These are phyloP conservation scores for Veloboletus limbatus DNA, from an alignment of 1,284 basidiomycete species.

Conservation along the genomic window DNA sequence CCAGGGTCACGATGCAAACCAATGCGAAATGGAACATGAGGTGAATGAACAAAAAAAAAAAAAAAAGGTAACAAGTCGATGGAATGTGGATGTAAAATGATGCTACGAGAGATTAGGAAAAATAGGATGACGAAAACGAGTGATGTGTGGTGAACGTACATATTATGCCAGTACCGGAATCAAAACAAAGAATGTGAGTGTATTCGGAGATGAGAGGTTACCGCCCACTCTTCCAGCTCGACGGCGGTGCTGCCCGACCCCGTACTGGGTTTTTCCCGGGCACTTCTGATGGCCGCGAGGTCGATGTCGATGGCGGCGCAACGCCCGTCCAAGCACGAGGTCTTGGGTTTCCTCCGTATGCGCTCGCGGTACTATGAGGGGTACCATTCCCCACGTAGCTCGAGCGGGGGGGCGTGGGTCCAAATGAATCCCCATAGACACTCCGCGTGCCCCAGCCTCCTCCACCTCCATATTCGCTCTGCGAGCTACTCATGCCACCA, in stretches of 20 bases:
- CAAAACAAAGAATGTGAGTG: too few relatives aligned
- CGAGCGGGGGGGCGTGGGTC: too few relatives aligned
- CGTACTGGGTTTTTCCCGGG: slow-evolving; percentile 16
- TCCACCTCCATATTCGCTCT: slow-evolving; percentile 49
- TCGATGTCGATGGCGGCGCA: slow-evolving; percentile 14
- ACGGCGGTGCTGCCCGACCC: slow-evolving; percentile 23
- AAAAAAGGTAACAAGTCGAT: slow-evolving; percentile 1
- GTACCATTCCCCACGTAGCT: slow-evolving; percentile 1
- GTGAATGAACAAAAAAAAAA: too few relatives aligned
- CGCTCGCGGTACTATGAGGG: slow-evolving; percentile 15
- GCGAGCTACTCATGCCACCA: slow-evolving; percentile 44
- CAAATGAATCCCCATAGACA: slow-evolving; percentile 63
- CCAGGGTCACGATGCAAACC: slow-evolving; percentile 4
- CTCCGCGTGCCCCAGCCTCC: slow-evolving; percentile 61
- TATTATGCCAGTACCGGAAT: too few relatives aligned
- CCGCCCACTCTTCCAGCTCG: slow-evolving; percentile 33
- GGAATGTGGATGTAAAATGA: slow-evolving; percentile 1
- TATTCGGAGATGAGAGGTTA: slow-evolving; percentile 11
- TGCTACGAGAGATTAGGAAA: slow-evolving; percentile 10
- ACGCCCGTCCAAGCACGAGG: slow-evolving; percentile 29
- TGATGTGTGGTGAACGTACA: slow-evolving; percentile 4
- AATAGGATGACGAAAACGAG: too few relatives aligned
- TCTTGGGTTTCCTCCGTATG: slow-evolving; percentile 22
- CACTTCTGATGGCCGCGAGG: slow-evolving; percentile 9
- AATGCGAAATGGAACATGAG: too few relatives aligned